Base-by-base conservation (phyloP, 2,329 filamentous ascomycete species). In the Harringtonia lauricola region DNA sequence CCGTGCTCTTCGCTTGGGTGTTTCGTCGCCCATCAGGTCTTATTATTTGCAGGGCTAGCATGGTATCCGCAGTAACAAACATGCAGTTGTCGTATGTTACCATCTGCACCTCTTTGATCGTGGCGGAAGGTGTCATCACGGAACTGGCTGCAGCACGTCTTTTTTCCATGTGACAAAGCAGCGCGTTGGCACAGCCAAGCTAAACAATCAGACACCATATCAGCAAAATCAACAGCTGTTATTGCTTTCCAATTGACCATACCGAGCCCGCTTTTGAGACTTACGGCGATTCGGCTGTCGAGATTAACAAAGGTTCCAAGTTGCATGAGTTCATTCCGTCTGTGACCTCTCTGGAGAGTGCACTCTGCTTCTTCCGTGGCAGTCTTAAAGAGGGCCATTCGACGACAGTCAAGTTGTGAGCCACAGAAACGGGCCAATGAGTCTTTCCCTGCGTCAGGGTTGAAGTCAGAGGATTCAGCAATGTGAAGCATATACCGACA, bases 141-240 rank as follows among this genome's bases (percentile, higher is more conserved):
- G 70, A 33, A 79, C 74, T 56, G 72, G 72, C 52, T 79, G 73
- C 42, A 86, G 78, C n/a, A n/a, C n/a, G 53, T 7, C 7, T 10
- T 8, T 28, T 28, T 8, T 86, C 78, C 21, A 95, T 61, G 51
- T 94, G 86, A 6, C 75, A 73, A n/a, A 96, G 64, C 3, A 96
- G 65, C 22, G 89, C 89, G n/a, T 89, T 87, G 22, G 83, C 84
- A 61, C 92, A 96, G 3, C 86, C 85, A 39, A 94, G 68, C 66
- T 80, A 34, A 38, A 8, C 45, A n/a, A 5, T 9, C 44, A n/a
- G 40, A 22, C 2, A 12, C 2, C 10, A 28, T 15, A 18, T 43
- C 14, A 47, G 29, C 13, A 8, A 24, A 22, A 33, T 26, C 30
- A 19, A 18, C 26, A n/a, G n/a, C 24, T 10, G 6, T 26, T 6